Evolutionary conservation across 1,139 yeast genomes (phyloP), one percentile per base, ranked within the genome.

Genomic region (Sugiyamaella japonica): DNA sequence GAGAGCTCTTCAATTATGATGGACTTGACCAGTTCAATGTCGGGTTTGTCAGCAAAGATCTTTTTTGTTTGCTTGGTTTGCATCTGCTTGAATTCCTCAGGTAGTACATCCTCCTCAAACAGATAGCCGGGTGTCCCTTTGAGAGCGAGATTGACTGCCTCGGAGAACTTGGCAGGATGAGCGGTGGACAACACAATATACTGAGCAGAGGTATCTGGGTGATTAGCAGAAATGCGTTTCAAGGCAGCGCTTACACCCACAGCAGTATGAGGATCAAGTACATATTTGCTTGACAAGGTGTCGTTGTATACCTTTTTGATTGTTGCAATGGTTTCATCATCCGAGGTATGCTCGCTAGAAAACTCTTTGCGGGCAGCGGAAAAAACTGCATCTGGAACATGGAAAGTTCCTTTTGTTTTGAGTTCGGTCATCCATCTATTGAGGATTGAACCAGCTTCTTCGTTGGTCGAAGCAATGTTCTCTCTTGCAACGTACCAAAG

Each of bases 81-180:
- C 70, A 93, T 80, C 51, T 81, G 82, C 72, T 82, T 86, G 72
- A 93, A 82, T 72, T 89, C 97, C 37, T 78, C 87, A 37, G 99
- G 99, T 56, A 95, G 79, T 29, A 95, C 97, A 62, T 89, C 91
- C 51, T 78, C 77, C 64, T 89, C 97, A 66, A 93, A 93, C 4
- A 90, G 83, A 73, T 91, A 95, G 23, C 83, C 89, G 23, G 79
- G 81, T 59, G 83, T 77, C 1, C 79, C 78, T 50, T 73, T 70
- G 63, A 93, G 80, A 1, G 98, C 90, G 64, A 81, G 76, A 70
- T 90, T 86, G 16, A 93, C 99, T 52, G 96, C 99, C 60, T 90
- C 97, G 28, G 97, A 89, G 69, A 93, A 93, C 74, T 93, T 93
- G 58, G 99, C 99, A 43, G 99, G 99, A 70, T 93, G 99, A 7